phyloP scores from a whole-genome alignment of 345 rosid genomes.

The Noccaea caerulescens region DNA sequence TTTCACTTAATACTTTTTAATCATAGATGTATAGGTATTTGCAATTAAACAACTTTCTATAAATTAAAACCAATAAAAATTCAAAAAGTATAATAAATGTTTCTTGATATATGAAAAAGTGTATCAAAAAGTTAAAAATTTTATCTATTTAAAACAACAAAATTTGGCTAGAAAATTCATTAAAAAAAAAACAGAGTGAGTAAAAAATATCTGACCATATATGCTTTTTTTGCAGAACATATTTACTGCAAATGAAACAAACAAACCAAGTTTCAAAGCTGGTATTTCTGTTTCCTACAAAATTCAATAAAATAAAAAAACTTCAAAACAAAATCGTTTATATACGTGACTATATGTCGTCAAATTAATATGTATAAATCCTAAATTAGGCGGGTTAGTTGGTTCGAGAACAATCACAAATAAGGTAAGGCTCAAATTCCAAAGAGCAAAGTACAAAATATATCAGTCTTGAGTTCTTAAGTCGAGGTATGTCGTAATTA shows the following conservation, averaged over 20 bases:
- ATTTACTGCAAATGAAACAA: background rate
- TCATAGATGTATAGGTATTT: too few species aligned
- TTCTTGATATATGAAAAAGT: too few species aligned
- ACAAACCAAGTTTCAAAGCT: background rate
- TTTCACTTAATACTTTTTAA: too few species aligned
- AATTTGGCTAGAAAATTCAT: too few species aligned
- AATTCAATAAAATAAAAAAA: background rate
- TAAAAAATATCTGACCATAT: background rate
- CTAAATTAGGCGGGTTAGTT: slow-evolving; percentile 25
- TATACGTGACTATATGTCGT: background rate
- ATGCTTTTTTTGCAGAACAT: slow-evolving; percentile 1
- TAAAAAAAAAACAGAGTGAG: too few species aligned
- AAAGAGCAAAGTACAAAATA: slow-evolving; percentile 33
- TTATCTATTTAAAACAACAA: too few species aligned
- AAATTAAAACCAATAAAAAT: too few species aligned
- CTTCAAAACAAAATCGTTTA: background rate
- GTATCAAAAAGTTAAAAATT: too few species aligned
- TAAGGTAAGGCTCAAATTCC: slow-evolving; percentile 41
- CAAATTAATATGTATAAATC: slow-evolving; percentile 2
- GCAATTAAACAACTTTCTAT: too few species aligned
- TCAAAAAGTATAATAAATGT: too few species aligned
- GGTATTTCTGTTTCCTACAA: background rate
- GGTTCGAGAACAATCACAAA: slow-evolving; percentile 29
- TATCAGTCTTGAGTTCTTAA: slow-evolving; percentile 29
- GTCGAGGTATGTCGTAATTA: slow-evolving; percentile 35